Conservation (phyloP, 805 yeast species). For the Cyberlindnera maritima region DNA sequence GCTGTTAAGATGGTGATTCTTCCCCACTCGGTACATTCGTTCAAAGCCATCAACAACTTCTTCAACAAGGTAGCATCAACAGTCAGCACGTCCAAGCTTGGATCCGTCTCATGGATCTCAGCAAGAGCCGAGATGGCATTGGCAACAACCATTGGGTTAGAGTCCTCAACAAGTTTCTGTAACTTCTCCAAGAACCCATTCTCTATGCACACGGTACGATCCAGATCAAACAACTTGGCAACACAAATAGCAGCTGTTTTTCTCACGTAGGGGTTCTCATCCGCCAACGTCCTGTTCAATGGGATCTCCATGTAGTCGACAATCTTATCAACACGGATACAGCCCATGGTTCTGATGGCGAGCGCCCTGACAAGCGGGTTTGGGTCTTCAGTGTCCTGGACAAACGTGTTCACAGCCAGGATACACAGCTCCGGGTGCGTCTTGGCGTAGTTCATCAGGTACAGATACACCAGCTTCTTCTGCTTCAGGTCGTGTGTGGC, state of each 20-base stretch:
- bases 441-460: conserved; percentile 96
- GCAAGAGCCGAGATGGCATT: conserved; percentile 84
- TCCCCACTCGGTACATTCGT: conserved; percentile 99
- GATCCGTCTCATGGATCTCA: conserved; percentile 74
- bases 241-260: conserved; percentile 98
- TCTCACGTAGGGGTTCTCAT: conserved; percentile 95
- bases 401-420: conserved; percentile 95
- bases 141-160: conserved; percentile 97
- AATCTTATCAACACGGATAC: conserved; percentile 93
- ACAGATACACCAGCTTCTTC: conserved; percentile 91
- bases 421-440: conserved; percentile 94
- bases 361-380: conserved; percentile 94
- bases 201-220: conserved; percentile 77
- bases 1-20: conserved; percentile 86
- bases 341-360: conserved; percentile 98
- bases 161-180: conserved; percentile 67
- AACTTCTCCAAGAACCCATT: conserved; percentile 78
- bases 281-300: conserved; percentile 74
- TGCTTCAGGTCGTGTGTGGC: conserved; percentile 97
- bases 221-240: conserved; percentile 87
- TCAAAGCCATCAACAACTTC: conserved; percentile 76
- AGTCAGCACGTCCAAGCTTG: conserved; percentile 44
- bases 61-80: conserved; percentile 43
- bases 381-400: conserved; percentile 91
- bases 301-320: conserved; percentile 94